These are phyloP conservation scores for Castanea sativa DNA, from an alignment of 306 rosid species.

Conservation along the genomic window DNA sequence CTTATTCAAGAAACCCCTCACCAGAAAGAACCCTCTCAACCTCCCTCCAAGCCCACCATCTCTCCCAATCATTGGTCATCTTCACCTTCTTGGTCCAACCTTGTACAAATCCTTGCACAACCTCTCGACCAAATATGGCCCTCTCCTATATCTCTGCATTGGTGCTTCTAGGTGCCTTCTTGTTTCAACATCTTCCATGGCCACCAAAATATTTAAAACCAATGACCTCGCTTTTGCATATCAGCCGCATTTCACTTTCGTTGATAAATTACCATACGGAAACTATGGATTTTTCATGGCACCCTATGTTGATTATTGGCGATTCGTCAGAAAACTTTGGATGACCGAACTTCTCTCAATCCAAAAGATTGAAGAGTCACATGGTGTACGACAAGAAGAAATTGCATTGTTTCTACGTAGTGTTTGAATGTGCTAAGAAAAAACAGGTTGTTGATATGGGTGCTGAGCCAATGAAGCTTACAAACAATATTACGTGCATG, in stretches of 20 bases:
- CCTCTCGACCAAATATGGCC: slow-evolving; percentile 39
- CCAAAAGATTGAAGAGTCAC: neutral
- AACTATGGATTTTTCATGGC: slow-evolving; percentile 40
- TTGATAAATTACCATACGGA: slow-evolving; percentile 34
- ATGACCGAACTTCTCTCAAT: slow-evolving; percentile 30
- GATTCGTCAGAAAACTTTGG: slow-evolving; percentile 47
- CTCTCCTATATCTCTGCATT: slow-evolving; percentile 39
- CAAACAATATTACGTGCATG: slow-evolving; percentile 47
- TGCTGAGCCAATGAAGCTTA: slow-evolving; percentile 40
- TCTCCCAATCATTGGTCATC: slow-evolving; percentile 45
- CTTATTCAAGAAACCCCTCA: too few species aligned
- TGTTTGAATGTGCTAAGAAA: slow-evolving; percentile 18
- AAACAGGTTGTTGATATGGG: slow-evolving; percentile 33
- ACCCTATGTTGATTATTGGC: slow-evolving; percentile 43
- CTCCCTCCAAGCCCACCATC: slow-evolving; percentile 40
- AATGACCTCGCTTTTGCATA: slow-evolving; percentile 37
- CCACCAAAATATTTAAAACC: slow-evolving; percentile 40
- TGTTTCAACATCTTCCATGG: slow-evolving; percentile 33
- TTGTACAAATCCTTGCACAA: slow-evolving; percentile 32
- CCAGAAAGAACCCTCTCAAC: too few species aligned
- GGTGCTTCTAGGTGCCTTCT: slow-evolving; percentile 35
- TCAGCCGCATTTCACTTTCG: slow-evolving; percentile 34
- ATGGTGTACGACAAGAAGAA: neutral
- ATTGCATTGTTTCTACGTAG: neutral
- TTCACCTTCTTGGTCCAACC: slow-evolving; percentile 37